Percentiles rank a stretch among this genome's conserved stretches.
Evolutionary conservation across 192 early-diverging fungal species (phyloP).

Genomic region (Coemansia guatemalensis): DNA sequence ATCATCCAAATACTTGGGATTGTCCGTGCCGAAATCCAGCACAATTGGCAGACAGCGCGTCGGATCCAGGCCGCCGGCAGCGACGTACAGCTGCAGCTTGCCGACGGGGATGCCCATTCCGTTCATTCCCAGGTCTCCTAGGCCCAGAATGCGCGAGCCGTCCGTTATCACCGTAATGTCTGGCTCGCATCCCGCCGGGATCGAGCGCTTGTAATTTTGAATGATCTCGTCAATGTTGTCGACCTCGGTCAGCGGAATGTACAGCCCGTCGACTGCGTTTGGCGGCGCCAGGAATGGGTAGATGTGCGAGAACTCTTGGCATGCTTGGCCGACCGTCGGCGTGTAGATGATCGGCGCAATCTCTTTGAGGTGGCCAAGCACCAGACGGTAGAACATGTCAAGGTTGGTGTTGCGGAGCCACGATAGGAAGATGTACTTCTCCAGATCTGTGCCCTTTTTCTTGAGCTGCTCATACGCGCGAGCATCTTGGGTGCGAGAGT

Average conservation of each 20-base stretch:
- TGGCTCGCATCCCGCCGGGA: constrained; percentile 59
- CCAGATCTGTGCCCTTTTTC: constrained; percentile 65
- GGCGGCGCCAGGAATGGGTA: constrained; percentile 82
- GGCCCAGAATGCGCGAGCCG: constrained; percentile 89
- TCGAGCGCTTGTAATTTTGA: constrained; percentile 70
- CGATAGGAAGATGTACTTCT: constrained; percentile 86
- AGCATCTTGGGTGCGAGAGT: constrained; percentile 68
- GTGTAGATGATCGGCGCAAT: constrained; percentile 79
- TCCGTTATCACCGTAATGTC: constrained; percentile 95
- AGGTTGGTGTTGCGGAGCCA: constrained; percentile 78
- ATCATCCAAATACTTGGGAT: constrained; percentile 74
- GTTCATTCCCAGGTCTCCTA: constrained; percentile 93
- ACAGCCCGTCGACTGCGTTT: constrained; percentile 79
- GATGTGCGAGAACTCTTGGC: constrained; percentile 85
- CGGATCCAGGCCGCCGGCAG: constrained; percentile 84
- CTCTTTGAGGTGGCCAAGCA: constrained; percentile 78
- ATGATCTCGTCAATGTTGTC: constrained; percentile 77
- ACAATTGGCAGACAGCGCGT: constrained; percentile 85
- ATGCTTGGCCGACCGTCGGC: constrained; percentile 81
- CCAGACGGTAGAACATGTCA: constrained; percentile 80
- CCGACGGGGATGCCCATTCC: constrained; percentile 96
- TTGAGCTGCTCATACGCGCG: constrained; percentile 72
- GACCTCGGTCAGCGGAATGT: constrained; percentile 73
- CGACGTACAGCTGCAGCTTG: constrained; percentile 92
- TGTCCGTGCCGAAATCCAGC: constrained; percentile 92